Conservation (phyloP, 192 early-diverging fungal genomes). For the Coemansia sp. region DNA sequence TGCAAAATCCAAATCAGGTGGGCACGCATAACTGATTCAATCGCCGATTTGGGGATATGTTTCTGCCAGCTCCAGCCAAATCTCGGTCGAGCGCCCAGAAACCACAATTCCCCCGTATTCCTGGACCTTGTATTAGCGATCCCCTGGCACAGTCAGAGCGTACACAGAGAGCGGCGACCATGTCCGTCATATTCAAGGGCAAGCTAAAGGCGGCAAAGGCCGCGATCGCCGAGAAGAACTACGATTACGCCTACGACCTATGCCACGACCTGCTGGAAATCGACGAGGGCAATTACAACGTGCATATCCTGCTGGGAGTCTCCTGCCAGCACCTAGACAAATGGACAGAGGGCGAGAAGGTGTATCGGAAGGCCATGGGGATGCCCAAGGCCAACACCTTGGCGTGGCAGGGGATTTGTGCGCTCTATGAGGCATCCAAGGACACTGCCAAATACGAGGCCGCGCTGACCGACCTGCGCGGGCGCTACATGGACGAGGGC, state of each 20-base stretch:
- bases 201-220: slow-evolving; percentile 46
- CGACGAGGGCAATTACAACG: slow-evolving; percentile 40
- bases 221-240: slow-evolving; percentile 36
- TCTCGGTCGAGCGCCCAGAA: no score
- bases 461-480: slow-evolving; percentile 23
- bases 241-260: slow-evolving; percentile 45
- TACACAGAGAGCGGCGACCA: no score
- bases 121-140: no score
- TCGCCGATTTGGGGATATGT: no score
- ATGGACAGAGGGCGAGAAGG: slow-evolving; percentile 51
- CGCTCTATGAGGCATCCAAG: slow-evolving; percentile 54
- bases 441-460: slow-evolving; percentile 14
- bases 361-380: slow-evolving; percentile 56
- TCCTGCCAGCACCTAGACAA: slow-evolving; percentile 57
- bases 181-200: slow-evolving; percentile 49
- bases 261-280: slow-evolving; percentile 47
- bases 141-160: no score
- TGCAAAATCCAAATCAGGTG: no score
- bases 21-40: no score
- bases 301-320: slow-evolving; percentile 60
- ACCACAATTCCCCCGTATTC: no score
- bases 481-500: slow-evolving; percentile 41
- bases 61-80: no score
- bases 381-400: slow-evolving; percentile 52
- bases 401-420: slow-evolving; percentile 63